Base-by-base conservation (phyloP, 768 basidiomycete genomes). In the Boletus reticulatus region DNA sequence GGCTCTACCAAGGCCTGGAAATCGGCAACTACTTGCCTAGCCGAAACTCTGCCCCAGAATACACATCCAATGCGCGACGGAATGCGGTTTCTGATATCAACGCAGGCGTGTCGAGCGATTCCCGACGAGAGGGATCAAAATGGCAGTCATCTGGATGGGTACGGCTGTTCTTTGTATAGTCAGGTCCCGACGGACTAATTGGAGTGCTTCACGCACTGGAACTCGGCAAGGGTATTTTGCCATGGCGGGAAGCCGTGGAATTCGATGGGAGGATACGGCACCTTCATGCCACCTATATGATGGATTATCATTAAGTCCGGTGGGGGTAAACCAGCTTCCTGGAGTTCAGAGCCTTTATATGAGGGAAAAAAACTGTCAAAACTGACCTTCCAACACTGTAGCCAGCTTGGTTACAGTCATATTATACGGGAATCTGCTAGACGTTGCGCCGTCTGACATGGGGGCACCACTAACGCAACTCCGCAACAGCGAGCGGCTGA, bases 241-340 rank as follows among this genome's bases (percentile, higher is more conserved):
- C 91, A 93, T 16, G 91, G 91, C 17, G 91, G 91, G 62, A 87
- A 92, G 6, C 86, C 87, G 60, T 87, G 73, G 20, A 92, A 73
- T 67, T 92, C 88, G 48, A 86, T 69, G 1, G 87, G 83, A 22
- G 73, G 63, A 38, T 64, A 67, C 37, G 72, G 69, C 37, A 68
- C 68, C 46, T 62, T 70, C 13, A 72, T 66, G 3, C 75, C 72
- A 32, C 73, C 73, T 20, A 88, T 56, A 44, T 82, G 74, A 64
- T 92, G 88, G 16, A 92, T 76, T 60, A 93, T 84, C 78, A 91
- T 81, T 48, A 93, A 81, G 62, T 93, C 89, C 14, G 90, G 88
- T 14, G 87, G 75, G 17, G 84, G 78, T 43, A 89, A 75, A 36
- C 78, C 82, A 52, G 75, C 68, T 59, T 58, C 80, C 72, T 43